Conservation (phyloP, 192 early-diverging fungal genomes). For the Cladochytrium replicatum region DNA sequence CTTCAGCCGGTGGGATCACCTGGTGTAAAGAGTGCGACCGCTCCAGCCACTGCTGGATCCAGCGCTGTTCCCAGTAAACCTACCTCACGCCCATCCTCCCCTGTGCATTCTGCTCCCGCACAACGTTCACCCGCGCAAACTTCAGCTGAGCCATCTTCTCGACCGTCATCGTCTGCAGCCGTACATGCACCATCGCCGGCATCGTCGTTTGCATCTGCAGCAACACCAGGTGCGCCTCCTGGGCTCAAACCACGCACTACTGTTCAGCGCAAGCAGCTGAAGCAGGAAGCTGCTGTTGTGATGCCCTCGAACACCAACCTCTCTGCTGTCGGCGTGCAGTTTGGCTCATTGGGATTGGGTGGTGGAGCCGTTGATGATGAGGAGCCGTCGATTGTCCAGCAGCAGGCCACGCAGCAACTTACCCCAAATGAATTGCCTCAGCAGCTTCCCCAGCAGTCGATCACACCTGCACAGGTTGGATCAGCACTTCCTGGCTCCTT, state of each 20-base stretch:
- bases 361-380: constrained; percentile 38
- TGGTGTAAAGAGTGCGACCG: no score
- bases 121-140: no score
- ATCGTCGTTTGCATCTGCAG: neutral
- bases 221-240: constrained; percentile 26
- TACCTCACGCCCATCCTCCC: no score
- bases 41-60: no score
- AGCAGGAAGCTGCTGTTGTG: constrained; percentile 82
- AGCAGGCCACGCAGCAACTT: constrained; percentile 5
- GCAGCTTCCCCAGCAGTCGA: no score
- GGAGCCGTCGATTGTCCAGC: constrained; percentile 12
- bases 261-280: constrained; percentile 48
- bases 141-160: no score
- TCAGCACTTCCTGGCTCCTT: no score
- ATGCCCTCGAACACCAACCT: constrained; percentile 62
- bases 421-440: constrained; percentile 5
- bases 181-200: constrained; percentile 9
- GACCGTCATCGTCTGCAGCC: neutral
- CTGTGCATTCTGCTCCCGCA: no score
- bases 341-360: constrained; percentile 66
- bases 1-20: no score
- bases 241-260: constrained; percentile 20
- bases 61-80: no score
- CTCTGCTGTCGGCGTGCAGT: constrained; percentile 62
- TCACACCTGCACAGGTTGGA: no score